phyloP scores from a whole-genome alignment of 2,329 filamentous ascomycete species.

The Aureobasidium sp. region DNA sequence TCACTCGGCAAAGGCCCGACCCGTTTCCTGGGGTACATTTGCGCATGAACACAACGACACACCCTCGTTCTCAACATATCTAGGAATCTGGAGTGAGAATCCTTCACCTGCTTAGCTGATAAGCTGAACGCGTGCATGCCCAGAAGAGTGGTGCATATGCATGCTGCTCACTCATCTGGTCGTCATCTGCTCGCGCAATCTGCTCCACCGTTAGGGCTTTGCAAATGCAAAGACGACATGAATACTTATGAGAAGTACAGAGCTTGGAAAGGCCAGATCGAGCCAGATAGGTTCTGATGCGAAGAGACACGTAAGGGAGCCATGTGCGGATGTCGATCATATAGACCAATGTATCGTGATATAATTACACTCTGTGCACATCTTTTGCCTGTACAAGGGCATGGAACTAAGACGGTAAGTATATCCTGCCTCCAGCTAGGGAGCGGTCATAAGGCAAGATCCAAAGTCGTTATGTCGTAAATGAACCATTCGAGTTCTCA shows the following conservation, averaged over 20 bases:
- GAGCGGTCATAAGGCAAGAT: neutral
- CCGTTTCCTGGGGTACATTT: constrained; percentile 3
- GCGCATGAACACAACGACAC: neutral
- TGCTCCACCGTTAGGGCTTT: neutral
- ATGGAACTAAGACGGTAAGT: neutral
- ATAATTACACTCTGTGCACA: neutral
- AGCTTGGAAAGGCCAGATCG: neutral
- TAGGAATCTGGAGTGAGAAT: neutral
- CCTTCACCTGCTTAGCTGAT: neutral
- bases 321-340: neutral
- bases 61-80: neutral
- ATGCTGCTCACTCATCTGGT: constrained; percentile 1
- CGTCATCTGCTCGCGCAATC: neutral
- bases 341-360: neutral
- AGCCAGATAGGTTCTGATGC: neutral
- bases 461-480: neutral
- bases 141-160: neutral
- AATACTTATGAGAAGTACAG: neutral
- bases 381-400: neutral
- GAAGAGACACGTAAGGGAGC: neutral
- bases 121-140: neutral
- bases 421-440: neutral
- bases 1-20: constrained; percentile 4
- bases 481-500: neutral
- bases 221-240: neutral